Base-by-base conservation (phyloP, 2,329 filamentous ascomycete genomes). In the Hymenoscyphus occultus region DNA sequence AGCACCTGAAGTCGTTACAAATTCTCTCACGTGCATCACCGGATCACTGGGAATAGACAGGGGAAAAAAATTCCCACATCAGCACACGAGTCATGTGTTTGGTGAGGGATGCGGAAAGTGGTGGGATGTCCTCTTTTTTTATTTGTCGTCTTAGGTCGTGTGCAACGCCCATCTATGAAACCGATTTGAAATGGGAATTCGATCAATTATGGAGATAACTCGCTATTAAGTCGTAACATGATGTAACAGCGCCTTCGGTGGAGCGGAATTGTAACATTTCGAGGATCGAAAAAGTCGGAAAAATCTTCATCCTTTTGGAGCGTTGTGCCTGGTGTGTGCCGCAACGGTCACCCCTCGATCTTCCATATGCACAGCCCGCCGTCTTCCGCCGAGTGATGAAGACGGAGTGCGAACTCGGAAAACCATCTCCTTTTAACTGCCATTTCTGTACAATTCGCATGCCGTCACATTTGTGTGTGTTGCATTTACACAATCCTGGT, bases 21-120 rank as follows among this genome's bases (percentile, higher is more conserved):
- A 54, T 14, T 7, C 19, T 22, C 22, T 54, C 48, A 54, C 48
- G 48, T 54, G 48, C 48, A 28, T 54, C 48, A 5, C 19, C 48
- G 22, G 48, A 22, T 51, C 1, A 51, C 45, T 54, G 48, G 48
- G 22, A 19, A 22, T 19, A 54, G 48, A 19, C 22, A 12, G 48
- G 48, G n/a, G 19, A 1, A 22, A 22, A 13, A 19, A 22, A 54
- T 54, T 7, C 22, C 48, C 48, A 54, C 48, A 22, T 19, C 19
- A 54, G 48, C 48, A 54, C 48, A 22, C 48, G 48, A 54, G 48
- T 54, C 48, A 22, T 54, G 48, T 48, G 22, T 45, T 12, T 54
- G 19, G 48, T 54, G 22, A 12, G 48, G 48, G 9, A 28, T 28
- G 28, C 28, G 7, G 48, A 22, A 22, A 28, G 19, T 35, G 5